These are phyloP conservation scores for Trapa incisa DNA, from an alignment of 345 rosid species.

Conservation along the genomic window DNA sequence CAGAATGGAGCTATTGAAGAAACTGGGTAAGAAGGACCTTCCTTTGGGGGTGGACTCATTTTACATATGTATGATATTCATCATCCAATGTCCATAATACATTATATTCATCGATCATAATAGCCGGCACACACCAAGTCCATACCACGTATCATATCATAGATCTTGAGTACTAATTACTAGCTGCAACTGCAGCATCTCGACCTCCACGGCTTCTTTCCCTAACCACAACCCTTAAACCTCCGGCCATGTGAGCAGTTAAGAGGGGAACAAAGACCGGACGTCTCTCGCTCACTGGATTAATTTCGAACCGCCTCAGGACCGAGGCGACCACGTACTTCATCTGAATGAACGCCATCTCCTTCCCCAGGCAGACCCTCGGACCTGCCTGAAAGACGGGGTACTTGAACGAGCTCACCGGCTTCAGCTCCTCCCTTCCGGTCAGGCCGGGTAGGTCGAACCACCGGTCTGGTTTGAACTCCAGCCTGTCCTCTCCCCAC, in stretches of 20 bases:
- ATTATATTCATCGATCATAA: too few species aligned
- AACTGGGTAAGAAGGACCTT: too few species aligned
- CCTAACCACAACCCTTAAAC: conserved; percentile 36
- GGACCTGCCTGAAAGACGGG: conserved; percentile 76
- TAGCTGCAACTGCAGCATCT: too few species aligned
- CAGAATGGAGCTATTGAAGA: too few species aligned
- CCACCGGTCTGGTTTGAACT: conserved; percentile 65
- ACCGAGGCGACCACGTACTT: conserved; percentile 51
- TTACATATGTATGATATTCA: too few species aligned
- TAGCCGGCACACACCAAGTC: too few species aligned
- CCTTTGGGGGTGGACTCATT: too few species aligned
- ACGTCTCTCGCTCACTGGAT: conserved; percentile 17
- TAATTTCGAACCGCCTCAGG: conserved; percentile 27
- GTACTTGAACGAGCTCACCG: conserved; percentile 38
- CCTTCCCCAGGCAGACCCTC: conserved; percentile 60
- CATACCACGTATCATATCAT: too few species aligned
- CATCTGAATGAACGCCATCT: conserved; percentile 69
- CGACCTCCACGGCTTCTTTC: conserved; percentile 12
- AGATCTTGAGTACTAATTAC: too few species aligned
- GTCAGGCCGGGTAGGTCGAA: conserved; percentile 8
- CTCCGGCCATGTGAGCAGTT: conserved; percentile 69
- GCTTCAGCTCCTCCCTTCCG: conserved; percentile 12
- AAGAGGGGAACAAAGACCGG: conserved; percentile 48
- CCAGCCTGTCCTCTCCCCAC: conserved; percentile 55
- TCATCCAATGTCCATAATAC: too few species aligned